Conservation (phyloP, 2,329 filamentous ascomycete genomes). For the Ceratocystis lukuohia region DNA sequence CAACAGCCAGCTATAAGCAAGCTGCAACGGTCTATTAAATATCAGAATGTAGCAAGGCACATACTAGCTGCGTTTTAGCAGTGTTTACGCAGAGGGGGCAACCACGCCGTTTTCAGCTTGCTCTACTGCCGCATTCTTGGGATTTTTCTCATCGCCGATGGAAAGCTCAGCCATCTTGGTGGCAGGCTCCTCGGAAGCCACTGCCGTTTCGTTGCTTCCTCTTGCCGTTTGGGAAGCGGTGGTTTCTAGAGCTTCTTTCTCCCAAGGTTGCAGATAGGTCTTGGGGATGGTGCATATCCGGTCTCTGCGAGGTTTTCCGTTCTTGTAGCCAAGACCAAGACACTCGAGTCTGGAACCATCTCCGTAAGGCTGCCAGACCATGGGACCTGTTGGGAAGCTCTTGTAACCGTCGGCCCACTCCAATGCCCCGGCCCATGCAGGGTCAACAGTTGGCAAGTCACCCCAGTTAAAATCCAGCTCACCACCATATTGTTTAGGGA, state of each 20-base stretch:
- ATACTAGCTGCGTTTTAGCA: not conserved
- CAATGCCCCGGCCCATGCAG: slow-evolving; percentile 36
- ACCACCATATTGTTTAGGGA: slow-evolving; percentile 83
- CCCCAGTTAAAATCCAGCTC: slow-evolving; percentile 73
- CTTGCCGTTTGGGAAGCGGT: not conserved
- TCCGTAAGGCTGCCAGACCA: slow-evolving; percentile 42
- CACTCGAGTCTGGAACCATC: slow-evolving; percentile 38
- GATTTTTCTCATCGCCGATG: slow-evolving; percentile 23
- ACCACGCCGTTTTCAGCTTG: slow-evolving; percentile 8
- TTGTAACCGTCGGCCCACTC: slow-evolving; percentile 40
- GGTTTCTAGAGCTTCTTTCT: slow-evolving; percentile 9
- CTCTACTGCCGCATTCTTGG: slow-evolving; percentile 13
- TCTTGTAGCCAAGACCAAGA: slow-evolving; percentile 37
- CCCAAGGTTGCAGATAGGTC: slow-evolving; percentile 26
- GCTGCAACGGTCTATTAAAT: not conserved
- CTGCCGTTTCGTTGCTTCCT: slow-evolving; percentile 11
- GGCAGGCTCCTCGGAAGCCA: slow-evolving; percentile 1
- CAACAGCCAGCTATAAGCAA: not conserved
- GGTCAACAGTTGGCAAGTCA: slow-evolving; percentile 60
- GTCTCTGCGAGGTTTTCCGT: slow-evolving; percentile 34
- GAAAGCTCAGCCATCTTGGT: slow-evolving; percentile 17
- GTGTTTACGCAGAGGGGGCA: slow-evolving; percentile 7
- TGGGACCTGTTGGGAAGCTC: slow-evolving; percentile 43
- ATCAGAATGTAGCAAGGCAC: not conserved
- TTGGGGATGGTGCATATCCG: slow-evolving; percentile 39